Evolutionary conservation across 441 rosid species (phyloP), one percentile per base, ranked within the genome.

Genomic region (Pelargonium fulgidum): DNA sequence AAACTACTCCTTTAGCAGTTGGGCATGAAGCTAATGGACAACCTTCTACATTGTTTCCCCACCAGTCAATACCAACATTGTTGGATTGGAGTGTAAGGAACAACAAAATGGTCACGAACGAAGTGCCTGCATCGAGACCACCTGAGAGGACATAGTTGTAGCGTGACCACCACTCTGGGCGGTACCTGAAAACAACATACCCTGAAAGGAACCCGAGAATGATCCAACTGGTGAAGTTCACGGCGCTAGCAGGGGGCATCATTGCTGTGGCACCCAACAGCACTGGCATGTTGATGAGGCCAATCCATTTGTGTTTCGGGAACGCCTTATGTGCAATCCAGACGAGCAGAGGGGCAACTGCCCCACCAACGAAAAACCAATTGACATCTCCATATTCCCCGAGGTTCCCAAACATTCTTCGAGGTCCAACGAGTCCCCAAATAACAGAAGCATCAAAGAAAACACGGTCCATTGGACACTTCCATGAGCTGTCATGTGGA

Each of bases 371-470:
- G 80, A 92, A 90, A 77, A 92, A 90, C 95, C 91, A 90, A 73
- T 92, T 92, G 87, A 85, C 77, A 7, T 84, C 84, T 0, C 62
- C 24, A 71, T 92, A 92, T 79, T 85, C 80, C 62, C 98, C 96
- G 1, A 81, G 82, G 9, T 76, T 67, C 42, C 94, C 96, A 66
- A 91, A 89, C 63, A 88, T 88, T 36, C 90, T 73, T 67, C 72
- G 85, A 9, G 96, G 98, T 67, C 95, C 95, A 2, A 83, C 93
- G 73, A 92, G 65, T 66, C 98, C 96, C 96, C 96, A 90, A 65
- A 92, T 92, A 36, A 87, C 89, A 2, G 93, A 86, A 36, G 98
- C 96, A 75, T 88, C 94, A 50, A 87, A 92, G 88, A 92, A 88
- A 70, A 92, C 95, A 54, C 87, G 73, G 69, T 87, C 95, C 42